Conservation (phyloP, 1,284 basidiomycete genomes). For the Melampsora abietis-canadensis region DNA sequence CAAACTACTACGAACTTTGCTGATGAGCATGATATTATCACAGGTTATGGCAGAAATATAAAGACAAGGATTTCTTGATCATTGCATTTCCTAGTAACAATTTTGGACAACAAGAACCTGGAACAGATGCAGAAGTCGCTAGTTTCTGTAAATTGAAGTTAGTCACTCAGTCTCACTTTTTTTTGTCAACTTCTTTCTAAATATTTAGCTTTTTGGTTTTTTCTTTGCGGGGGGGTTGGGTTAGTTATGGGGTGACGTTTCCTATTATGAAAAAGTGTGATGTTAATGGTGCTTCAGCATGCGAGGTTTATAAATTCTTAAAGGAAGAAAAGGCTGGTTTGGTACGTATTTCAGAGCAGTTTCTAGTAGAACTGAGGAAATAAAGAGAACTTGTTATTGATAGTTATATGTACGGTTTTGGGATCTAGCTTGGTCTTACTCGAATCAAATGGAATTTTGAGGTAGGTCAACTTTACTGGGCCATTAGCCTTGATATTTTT, state of each 20-base stretch:
- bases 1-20: background rate
- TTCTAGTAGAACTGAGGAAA: no score
- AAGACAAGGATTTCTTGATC: constrained; percentile 22
- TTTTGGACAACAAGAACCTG: constrained; percentile 37
- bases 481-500: background rate
- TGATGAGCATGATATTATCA: no score
- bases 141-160: constrained; percentile 34
- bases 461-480: background rate
- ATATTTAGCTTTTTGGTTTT: no score
- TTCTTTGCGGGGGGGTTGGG: no score
- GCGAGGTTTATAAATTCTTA: constrained; percentile 27
- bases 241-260: constrained; percentile 35
- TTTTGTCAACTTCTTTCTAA: background rate
- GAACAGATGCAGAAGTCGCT: constrained; percentile 24
- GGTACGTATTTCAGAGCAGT: background rate
- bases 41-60: constrained; percentile 38
- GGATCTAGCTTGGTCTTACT: constrained; percentile 18
- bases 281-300: constrained; percentile 30
- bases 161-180: background rate
- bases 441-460: constrained; percentile 43
- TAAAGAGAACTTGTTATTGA: no score
- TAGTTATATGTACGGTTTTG: background rate
- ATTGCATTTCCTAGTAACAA: constrained; percentile 39
- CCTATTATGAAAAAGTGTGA: constrained; percentile 31
- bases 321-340: constrained; percentile 27